Evolutionary conservation across 2,329 filamentous ascomycete species (phyloP), one percentile per base, ranked within the genome.

Genomic region (Tympanopsis confertula): DNA sequence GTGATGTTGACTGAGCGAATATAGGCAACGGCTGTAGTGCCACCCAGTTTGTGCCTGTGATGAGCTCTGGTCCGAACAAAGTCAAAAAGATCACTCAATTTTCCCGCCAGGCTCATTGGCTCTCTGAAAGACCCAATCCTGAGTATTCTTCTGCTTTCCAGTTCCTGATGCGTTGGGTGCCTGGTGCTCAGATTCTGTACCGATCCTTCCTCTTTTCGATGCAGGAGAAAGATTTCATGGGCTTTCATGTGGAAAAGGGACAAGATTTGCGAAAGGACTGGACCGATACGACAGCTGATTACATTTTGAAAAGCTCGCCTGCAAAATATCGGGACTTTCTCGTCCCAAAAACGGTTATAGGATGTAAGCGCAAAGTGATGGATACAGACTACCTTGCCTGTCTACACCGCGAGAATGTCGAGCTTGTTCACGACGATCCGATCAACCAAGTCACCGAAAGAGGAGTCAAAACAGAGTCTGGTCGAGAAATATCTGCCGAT

Each of bases 81-180:
- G 62, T 56, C 7, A 55, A 50, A 15, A 57, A 54, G 18, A 50
- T 68, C 17, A 62, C 58, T 0, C 66, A 71, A 36, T 69, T 71
- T 43, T 59, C 53, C n/a, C 61, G 65, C 5, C 66, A 69, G 48
- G 52, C 67, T 4, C 68, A 71, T 41, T 71, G 63, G 52, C 52
- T 71, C 1, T 53, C 59, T 2, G 60, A 65, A 35, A 56, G 65
- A 10, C 55, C 59, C 0, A 67, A 66, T 37, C 61, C 57, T 0
- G 41, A 50, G 35, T 68, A 68, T 42, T 53, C 56, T 0, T 14
- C 48, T 0, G 38, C 49, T 0, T 66, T 65, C 50, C 61, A 64
- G 44, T 53, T 50, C n/a, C 41, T 57, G 2, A 65, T 69, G 62
- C 53, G 56, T 22, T 63, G 63, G 40, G 49, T 68, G 3, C 65